Percentiles rank a stretch among this genome's conserved stretches.
Conservation (phyloP, 805 yeast species). For the Cyberlindnera japonica region DNA sequence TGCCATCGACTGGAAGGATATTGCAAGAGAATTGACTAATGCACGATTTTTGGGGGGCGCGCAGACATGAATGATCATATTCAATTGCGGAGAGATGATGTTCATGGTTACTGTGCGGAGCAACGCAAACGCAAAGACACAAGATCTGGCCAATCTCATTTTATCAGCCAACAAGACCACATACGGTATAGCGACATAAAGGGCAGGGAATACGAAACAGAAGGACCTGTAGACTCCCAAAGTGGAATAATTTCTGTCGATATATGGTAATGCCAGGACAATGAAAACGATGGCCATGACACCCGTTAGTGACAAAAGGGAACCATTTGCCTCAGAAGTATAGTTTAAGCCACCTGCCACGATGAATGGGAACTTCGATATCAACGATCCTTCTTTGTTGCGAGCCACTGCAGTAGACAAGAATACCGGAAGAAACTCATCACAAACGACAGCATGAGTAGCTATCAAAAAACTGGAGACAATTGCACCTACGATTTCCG, state of each 20-base stretch:
- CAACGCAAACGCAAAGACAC: neutral
- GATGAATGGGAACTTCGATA: slow-evolving; percentile 43
- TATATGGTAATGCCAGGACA: slow-evolving; percentile 30
- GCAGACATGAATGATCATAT: slow-evolving; percentile 10
- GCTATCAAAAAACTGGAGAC: slow-evolving; percentile 10
- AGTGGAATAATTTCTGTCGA: slow-evolving; percentile 8
- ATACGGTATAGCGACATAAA: slow-evolving; percentile 6
- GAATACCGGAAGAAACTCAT: slow-evolving; percentile 13
- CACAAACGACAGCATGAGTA: slow-evolving; percentile 9
- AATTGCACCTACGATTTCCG: slow-evolving; percentile 9
- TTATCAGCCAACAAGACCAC: slow-evolving; percentile 7
- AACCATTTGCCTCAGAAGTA: slow-evolving; percentile 45
- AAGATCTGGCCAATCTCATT: neutral
- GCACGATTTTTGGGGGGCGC: slow-evolving; percentile 13
- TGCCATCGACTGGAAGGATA: slow-evolving; percentile 8
- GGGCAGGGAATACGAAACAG: slow-evolving; percentile 8
- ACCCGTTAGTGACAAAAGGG: slow-evolving; percentile 47
- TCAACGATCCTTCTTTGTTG: slow-evolving; percentile 15
- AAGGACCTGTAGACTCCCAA: slow-evolving; percentile 9
- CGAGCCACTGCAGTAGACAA: slow-evolving; percentile 5
- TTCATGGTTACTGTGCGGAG: slow-evolving; percentile 3
- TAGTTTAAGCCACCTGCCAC: slow-evolving; percentile 52
- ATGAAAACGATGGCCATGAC: slow-evolving; percentile 42
- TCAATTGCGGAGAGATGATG: slow-evolving; percentile 10
- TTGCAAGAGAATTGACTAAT: slow-evolving; percentile 10